Evolutionary conservation across 306 rosid genomes (phyloP).

Genomic region (Abrus precatorius): DNA sequence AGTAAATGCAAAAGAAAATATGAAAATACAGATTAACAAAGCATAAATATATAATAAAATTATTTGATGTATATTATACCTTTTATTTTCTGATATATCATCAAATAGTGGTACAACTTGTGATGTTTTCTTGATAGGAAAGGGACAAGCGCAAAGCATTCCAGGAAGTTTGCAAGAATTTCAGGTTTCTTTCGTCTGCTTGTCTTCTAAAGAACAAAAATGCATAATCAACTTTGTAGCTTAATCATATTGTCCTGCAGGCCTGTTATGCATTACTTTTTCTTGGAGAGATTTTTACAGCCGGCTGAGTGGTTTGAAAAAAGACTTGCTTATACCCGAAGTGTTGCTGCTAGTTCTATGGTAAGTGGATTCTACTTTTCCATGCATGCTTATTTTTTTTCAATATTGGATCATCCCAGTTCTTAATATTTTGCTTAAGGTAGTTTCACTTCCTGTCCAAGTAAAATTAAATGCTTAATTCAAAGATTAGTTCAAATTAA

Average conservation of each 20-base stretch:
- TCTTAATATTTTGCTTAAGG: constrained; percentile 20
- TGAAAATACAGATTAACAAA: constrained; percentile 28
- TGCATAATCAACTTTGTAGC: constrained; percentile 29
- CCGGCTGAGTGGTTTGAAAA: constrained; percentile 97
- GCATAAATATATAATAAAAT: constrained; percentile 18
- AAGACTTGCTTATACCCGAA: constrained; percentile 89
- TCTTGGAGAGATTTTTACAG: constrained; percentile 92
- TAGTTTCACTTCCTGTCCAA: background rate
- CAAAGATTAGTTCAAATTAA: constrained; percentile 38
- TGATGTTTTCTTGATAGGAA: constrained; percentile 62
- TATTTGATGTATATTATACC: background rate
- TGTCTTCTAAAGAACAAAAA: constrained; percentile 14
- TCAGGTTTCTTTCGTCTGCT: constrained; percentile 43
- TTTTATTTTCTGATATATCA: constrained; percentile 31
- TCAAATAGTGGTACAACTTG: constrained; percentile 1
- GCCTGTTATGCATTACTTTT: constrained; percentile 96
- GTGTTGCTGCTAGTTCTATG: constrained; percentile 98
- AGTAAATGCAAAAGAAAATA: constrained; percentile 26
- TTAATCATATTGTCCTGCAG: constrained; percentile 58
- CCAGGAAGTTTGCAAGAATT: constrained; percentile 69
- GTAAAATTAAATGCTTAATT: constrained; percentile 19
- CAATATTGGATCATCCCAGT: constrained; percentile 17
- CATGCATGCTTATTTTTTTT: constrained; percentile 14
- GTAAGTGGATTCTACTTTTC: constrained; percentile 57
- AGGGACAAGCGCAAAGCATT: constrained; percentile 95